Evolutionary conservation across 257 asterid species (phyloP).

Genomic region (Voacanga thouarsii): DNA sequence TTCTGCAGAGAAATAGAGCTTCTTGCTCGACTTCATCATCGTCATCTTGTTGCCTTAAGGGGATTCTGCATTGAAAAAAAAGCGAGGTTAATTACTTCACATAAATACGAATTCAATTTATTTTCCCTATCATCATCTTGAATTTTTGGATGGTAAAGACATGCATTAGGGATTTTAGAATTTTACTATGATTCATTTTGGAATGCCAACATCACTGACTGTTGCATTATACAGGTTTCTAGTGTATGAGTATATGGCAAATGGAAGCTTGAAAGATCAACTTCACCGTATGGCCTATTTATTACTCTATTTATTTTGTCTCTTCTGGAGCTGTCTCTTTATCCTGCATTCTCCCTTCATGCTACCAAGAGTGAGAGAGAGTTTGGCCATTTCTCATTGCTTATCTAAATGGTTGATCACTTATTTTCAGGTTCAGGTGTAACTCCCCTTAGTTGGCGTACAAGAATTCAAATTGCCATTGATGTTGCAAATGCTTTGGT

Average conservation of each 20-base stretch:
- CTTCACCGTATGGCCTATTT: conserved; percentile 60
- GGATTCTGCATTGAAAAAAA: conserved; percentile 78
- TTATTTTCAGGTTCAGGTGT: conserved; percentile 60
- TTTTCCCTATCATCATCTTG: conserved; percentile 2
- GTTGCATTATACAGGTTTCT: conserved; percentile 58
- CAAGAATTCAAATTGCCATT: conserved; percentile 81
- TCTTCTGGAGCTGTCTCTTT: background rate
- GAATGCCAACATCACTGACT: background rate
- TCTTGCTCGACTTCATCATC: conserved; percentile 92
- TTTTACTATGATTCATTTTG: background rate
- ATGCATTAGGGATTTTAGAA: background rate
- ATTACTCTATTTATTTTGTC: background rate
- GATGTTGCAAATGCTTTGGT: conserved; percentile 98
- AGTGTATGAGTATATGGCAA: conserved; percentile 80
- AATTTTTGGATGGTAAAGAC: background rate
- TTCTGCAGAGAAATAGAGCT: conserved; percentile 87
- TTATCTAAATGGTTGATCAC: conserved; percentile 4
- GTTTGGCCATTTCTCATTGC: background rate
- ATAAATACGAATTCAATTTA: background rate
- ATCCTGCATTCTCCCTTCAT: background rate
- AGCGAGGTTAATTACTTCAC: conserved; percentile 54
- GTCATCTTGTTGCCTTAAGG: conserved; percentile 85
- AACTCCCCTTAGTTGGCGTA: conserved; percentile 77
- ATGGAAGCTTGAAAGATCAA: conserved; percentile 94
- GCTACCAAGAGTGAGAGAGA: background rate